Base-by-base conservation (phyloP, 2,329 filamentous ascomycete genomes). In the Cercospora sojina region DNA sequence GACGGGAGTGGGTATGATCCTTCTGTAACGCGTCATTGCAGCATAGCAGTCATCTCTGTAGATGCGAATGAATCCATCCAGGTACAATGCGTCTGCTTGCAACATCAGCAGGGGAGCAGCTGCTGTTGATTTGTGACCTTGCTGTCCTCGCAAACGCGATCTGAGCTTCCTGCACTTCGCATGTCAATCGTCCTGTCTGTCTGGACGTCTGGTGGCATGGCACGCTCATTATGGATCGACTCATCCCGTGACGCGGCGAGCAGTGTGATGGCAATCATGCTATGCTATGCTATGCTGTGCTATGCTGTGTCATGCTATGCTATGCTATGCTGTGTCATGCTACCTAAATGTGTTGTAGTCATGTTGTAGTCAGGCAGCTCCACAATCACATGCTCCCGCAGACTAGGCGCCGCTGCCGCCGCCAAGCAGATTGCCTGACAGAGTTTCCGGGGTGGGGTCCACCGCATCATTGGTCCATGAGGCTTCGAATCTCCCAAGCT, bases 1-100 rank as follows among this genome's bases (percentile, higher is more conserved):
- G 0, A 72, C 76, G 55, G 79, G 75, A 3, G 35, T 77, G 66
- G 79, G 76, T 13, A 81, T 82, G 79, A 64, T 81, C 25, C 70
- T 73, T 63, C 64, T 82, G 65, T 81, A 47, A 70, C 12, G n/a
- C 25, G 27, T 43, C 25, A n/a, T n/a, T 29, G 43, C 38, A 56
- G 51, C 51, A 27, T 2, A 27, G n/a, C 9, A 27, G 51, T 56
- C 10, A 25, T 5, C 18, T 49, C 43, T 25, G 43, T 49, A 49
- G 43, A 49, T 49, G 43, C 9, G 43, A 23, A 49, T 25, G 20
- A 5, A 49, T n/a, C 3, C 9, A 25, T 49, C 18, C 18, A 47
- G 18, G 9, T 12, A 23, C 5, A 49, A 6, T 13, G 43, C 18
- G 2, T 23, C 18, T 49, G 43, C 41, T 49, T 49, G 43, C 43